These are phyloP conservation scores for Guyanaporus albipodus DNA, from an alignment of 768 basidiomycete species.

Conservation along the genomic window DNA sequence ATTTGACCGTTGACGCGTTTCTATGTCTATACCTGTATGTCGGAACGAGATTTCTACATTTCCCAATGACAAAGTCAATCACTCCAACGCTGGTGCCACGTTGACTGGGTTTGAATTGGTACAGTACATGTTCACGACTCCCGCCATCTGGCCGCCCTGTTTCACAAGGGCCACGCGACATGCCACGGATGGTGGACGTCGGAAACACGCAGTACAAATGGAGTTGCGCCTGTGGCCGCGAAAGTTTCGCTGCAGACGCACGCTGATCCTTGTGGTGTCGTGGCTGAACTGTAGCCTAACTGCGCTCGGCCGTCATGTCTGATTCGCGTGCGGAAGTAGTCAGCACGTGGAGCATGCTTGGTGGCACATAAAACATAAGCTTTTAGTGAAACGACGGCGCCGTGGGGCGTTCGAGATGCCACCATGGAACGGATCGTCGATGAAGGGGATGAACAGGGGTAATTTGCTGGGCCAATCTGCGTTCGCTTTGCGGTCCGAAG, in stretches of 20 bases:
- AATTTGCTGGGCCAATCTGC: not conserved
- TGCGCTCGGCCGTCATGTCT: not conserved
- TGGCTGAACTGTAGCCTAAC: too few relatives aligned
- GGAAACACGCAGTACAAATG: conserved; percentile 7
- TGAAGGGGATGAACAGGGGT: not conserved
- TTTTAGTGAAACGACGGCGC: not conserved
- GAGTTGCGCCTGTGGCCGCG: conserved; percentile 18
- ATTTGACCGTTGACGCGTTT: conserved; percentile 24
- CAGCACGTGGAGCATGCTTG: conserved; percentile 17
- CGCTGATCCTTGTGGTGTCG: not conserved
- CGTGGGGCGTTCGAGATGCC: not conserved
- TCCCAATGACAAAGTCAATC: conserved; percentile 21
- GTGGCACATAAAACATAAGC: conserved; percentile 11
- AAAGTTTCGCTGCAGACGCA: conserved; percentile 15
- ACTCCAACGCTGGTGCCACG: conserved; percentile 18
- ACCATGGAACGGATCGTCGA: not conserved
- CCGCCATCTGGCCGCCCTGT: conserved; percentile 19
- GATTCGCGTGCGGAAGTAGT: not conserved
- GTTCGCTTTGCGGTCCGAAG: not conserved
- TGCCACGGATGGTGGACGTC: conserved; percentile 5
- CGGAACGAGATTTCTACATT: conserved; percentile 9
- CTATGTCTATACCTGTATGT: conserved; percentile 5
- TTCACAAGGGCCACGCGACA: conserved; percentile 24
- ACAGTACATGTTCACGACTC: too few relatives aligned
- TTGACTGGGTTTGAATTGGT: conserved; percentile 22